phyloP scores from a whole-genome alignment of 2,329 filamentous ascomycete genomes.

The Aspergillus tanneri region DNA sequence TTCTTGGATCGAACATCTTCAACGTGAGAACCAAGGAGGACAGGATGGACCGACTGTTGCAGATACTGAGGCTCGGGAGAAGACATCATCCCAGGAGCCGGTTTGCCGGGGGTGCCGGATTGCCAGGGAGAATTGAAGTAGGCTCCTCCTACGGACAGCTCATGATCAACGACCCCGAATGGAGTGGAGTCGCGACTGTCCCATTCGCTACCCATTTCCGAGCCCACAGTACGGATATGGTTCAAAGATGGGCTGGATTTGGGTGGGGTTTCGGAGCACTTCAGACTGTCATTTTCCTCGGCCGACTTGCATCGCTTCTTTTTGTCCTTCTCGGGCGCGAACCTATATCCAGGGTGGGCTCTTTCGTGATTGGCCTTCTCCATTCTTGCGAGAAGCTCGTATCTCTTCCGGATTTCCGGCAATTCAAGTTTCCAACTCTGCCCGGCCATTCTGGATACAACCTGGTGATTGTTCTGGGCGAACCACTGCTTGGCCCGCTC shows the following conservation, averaged over 20 bases:
- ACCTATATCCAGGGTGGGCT: constrained; percentile 91
- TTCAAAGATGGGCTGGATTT: constrained; percentile 21
- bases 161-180: constrained; percentile 29
- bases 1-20: constrained; percentile 49
- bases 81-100: constrained; percentile 48
- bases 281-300: constrained; percentile 31
- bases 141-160: constrained; percentile 16
- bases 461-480: constrained; percentile 85
- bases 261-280: constrained; percentile 20
- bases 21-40: constrained; percentile 34
- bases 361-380: constrained; percentile 82
- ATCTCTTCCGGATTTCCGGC: constrained; percentile 68
- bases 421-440: constrained; percentile 82
- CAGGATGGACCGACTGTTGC: constrained; percentile 49
- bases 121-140: constrained; percentile 53
- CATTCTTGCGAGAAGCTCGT: constrained; percentile 72
- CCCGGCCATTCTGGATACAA: constrained; percentile 85
- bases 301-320: constrained; percentile 58
- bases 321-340: constrained; percentile 64
- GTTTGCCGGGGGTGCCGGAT: constrained; percentile 51
- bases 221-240: constrained; percentile 27
- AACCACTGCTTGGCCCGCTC: constrained; percentile 80
- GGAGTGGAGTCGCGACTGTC: constrained; percentile 38
- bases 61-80: constrained; percentile 52
- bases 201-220: constrained; percentile 29